phyloP scores from a whole-genome alignment of 192 early-diverging fungal genomes.

The Mortierella hygrophila region DNA sequence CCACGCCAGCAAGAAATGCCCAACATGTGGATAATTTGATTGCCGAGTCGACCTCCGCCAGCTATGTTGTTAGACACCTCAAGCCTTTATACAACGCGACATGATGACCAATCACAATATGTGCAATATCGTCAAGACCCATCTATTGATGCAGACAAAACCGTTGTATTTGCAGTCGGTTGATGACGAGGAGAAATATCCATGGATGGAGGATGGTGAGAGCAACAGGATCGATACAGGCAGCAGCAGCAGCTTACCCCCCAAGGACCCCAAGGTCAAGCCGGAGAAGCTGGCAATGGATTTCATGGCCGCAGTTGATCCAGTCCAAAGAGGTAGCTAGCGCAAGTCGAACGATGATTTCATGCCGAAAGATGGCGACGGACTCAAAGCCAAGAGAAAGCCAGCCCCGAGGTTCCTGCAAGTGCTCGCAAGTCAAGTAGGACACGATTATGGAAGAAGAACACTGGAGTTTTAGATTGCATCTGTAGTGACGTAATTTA shows the following conservation, averaged over 20 bases:
- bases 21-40: neutral
- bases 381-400: too few relatives aligned
- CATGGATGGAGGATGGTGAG: slow-evolving; percentile 4
- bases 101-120: neutral
- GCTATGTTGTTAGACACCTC: neutral
- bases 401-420: too few relatives aligned
- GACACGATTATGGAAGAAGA: too few relatives aligned
- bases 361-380: too few relatives aligned
- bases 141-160: neutral
- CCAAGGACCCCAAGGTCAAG: neutral
- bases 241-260: neutral
- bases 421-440: too few relatives aligned
- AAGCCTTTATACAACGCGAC: too few relatives aligned
- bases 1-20: slow-evolving; percentile 11
- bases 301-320: neutral
- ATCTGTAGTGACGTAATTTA: too few relatives aligned
- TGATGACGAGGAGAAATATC: neutral
- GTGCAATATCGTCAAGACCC: neutral
- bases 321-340: neutral
- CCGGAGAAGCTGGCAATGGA: too few relatives aligned
- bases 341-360: too few relatives aligned
- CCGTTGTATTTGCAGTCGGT: slow-evolving; percentile 9
- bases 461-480: too few relatives aligned
- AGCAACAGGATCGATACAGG: neutral
- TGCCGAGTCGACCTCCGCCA: slow-evolving; percentile 2